Evolutionary conservation across 805 yeast genomes (phyloP), one percentile per base, ranked within the genome.

Genomic region (Saturnispora dispora): DNA sequence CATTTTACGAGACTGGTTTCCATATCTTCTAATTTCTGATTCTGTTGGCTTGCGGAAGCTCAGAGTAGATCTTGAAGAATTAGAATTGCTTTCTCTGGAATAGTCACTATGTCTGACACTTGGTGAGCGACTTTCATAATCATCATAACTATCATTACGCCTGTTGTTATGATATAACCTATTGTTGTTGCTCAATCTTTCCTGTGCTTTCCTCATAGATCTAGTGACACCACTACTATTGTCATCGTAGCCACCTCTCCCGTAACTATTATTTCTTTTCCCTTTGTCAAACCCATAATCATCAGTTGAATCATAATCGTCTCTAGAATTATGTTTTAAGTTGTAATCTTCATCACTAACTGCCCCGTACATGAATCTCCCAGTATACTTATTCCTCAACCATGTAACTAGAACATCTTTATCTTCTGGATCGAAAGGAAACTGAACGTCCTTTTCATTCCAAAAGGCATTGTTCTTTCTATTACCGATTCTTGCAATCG

Each of bases 391-490:
- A 45, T 83, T 81, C 55, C 83, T 72, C 43, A 87, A 66, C 66
- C 69, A 87, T 52, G 73, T 70, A 51, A 77, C 83, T 28, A 84
- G 77, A 1, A 69, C 71, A 32, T 64, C 73, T 53, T 67, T 84
- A 60, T 81, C 89, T 58, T 85, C 91, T 22, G 79, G 88, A 60
- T 84, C 90, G 53, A 65, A 81, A 8, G 93, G 93, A 60, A 84
- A 85, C 0, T 88, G 87, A 25, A 71, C 79, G 47, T 72, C 70
- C 55, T 76, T 76, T 2, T 85, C 77, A 61, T 87, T 88, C 93
- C 95, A 87, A 41, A 75, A 62, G 36, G 69, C 64, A 52, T 69
- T 74, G 47, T 85, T 82, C 55, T 71, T 73, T 59, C 73, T 79
- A 65, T 87, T 87, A 8, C 95, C 95, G 48, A 74, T 73, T 18